A percentile compares a stretch with the other conserved stretches of the same genome.
Evolutionary conservation across 2,329 filamentous ascomycete genomes (phyloP).

Genomic region (Zasmidium citrigriseum): DNA sequence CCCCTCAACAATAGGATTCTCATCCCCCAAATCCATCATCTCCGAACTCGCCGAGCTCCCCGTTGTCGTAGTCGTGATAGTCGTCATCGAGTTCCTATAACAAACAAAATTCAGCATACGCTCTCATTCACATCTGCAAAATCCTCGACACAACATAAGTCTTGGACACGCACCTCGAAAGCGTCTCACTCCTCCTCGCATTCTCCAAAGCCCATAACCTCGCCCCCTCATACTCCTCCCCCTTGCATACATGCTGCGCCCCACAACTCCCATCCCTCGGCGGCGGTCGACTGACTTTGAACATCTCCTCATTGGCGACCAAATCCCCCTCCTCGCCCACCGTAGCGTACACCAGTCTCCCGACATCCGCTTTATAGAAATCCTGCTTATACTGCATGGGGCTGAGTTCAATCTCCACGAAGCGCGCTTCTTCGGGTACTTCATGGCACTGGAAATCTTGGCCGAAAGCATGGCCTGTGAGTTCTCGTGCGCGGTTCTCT

Average conservation of each 20-base stretch:
- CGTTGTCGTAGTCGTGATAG: neutral
- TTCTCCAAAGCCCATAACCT: neutral
- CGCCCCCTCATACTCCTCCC: neutral
- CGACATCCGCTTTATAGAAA: constrained; percentile 16
- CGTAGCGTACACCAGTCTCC: constrained; percentile 15
- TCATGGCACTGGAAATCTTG: constrained; percentile 16
- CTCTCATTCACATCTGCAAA: neutral
- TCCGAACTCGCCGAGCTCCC: neutral
- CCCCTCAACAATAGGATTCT: neutral
- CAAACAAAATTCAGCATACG: neutral
- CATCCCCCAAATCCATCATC: neutral
- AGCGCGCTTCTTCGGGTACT: constrained; percentile 14
- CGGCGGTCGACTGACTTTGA: constrained; percentile 9
- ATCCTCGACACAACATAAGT: neutral
- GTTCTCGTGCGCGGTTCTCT: constrained; percentile 15
- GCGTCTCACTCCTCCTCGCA: neutral
- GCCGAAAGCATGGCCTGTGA: constrained; percentile 14
- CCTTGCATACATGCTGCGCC: neutral
- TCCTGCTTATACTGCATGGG: constrained; percentile 5
- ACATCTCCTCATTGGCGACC: constrained; percentile 6
- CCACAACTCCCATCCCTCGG: neutral
- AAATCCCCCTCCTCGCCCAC: constrained; percentile 10
- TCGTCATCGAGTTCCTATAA: neutral
- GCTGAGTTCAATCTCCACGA: constrained; percentile 16
- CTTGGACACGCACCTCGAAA: neutral